phyloP scores from a whole-genome alignment of 2,329 filamentous ascomycete species.

The Thielaviopsis punctulata region DNA sequence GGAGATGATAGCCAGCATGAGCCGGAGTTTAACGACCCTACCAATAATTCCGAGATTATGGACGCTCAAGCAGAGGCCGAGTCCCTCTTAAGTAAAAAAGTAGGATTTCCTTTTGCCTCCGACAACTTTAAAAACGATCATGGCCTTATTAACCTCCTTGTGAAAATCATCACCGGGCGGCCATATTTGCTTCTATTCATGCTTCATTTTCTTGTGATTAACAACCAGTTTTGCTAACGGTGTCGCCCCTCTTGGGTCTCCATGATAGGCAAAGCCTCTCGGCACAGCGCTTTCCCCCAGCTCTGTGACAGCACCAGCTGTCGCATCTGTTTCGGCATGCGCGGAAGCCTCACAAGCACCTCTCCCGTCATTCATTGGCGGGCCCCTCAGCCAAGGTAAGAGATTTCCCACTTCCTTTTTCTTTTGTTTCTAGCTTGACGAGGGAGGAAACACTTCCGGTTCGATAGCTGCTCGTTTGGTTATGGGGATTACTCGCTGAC shows the following conservation, averaged over 20 bases:
- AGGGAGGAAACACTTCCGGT: background rate
- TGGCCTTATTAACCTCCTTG: background rate
- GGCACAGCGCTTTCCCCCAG: background rate
- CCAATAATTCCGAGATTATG: background rate
- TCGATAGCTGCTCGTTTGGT: background rate
- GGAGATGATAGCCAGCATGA: slow-evolving; percentile 6
- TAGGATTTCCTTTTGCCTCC: background rate
- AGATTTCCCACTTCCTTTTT: background rate
- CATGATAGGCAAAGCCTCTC: background rate
- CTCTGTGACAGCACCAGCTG: background rate
- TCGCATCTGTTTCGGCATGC: background rate
- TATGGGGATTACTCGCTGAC: background rate
- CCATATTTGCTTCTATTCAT: background rate
- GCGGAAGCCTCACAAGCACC: background rate
- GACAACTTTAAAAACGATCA: background rate
- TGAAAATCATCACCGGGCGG: background rate
- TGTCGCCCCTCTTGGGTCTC: background rate
- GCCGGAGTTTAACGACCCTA: slow-evolving; percentile 1
- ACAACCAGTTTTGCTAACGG: background rate
- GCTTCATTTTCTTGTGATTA: background rate
- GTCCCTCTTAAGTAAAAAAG: background rate
- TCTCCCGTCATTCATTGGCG: background rate
- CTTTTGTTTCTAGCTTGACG: background rate
- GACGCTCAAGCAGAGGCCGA: background rate
- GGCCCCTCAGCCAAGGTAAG: background rate